Evolutionary conservation across 768 basidiomycete species (phyloP).

Genomic region (Cystofilobasidium macerans): DNA sequence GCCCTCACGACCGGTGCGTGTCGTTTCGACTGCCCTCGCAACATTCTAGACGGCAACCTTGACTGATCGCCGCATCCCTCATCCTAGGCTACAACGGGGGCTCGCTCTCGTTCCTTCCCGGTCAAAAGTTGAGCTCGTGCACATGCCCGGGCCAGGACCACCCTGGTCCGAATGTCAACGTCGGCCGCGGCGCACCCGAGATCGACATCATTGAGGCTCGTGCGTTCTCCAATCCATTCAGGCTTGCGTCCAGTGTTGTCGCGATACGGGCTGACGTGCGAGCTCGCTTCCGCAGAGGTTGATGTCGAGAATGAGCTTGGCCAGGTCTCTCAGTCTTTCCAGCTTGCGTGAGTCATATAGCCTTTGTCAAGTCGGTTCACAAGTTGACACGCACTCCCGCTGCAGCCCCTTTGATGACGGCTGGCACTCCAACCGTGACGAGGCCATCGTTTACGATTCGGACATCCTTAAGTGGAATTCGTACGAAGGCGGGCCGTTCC

Average conservation of each 20-base stretch:
- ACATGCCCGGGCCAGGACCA: slow-evolving; percentile 78
- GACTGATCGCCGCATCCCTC: no score
- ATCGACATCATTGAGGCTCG: slow-evolving; percentile 73
- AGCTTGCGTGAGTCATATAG: slow-evolving; percentile 37
- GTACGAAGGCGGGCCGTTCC: slow-evolving; percentile 50
- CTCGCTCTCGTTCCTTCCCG: slow-evolving; percentile 37
- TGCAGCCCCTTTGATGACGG: slow-evolving; percentile 54
- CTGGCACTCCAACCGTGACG: slow-evolving; percentile 52
- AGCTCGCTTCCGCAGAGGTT: slow-evolving; percentile 47
- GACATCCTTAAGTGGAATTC: slow-evolving; percentile 49
- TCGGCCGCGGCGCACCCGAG: slow-evolving; percentile 73
- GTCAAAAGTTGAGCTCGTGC: slow-evolving; percentile 51
- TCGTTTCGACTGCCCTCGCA: not conserved
- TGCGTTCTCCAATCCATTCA: not conserved
- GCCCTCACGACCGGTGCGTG: slow-evolving; percentile 33
- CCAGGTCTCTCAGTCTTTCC: slow-evolving; percentile 68
- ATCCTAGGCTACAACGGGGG: slow-evolving; percentile 28
- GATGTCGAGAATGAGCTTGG: slow-evolving; percentile 46
- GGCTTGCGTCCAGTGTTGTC: no score
- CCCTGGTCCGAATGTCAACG: slow-evolving; percentile 60
- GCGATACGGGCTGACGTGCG: slow-evolving; percentile 40
- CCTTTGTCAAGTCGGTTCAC: slow-evolving; percentile 27
- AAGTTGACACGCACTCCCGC: slow-evolving; percentile 38
- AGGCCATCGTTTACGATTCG: slow-evolving; percentile 48
- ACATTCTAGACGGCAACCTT: not conserved